A percentile compares a stretch with the other conserved stretches of the same genome.
Evolutionary conservation across 2,329 filamentous ascomycete species (phyloP).

Genomic region (Pseudocercospora crystallina): DNA sequence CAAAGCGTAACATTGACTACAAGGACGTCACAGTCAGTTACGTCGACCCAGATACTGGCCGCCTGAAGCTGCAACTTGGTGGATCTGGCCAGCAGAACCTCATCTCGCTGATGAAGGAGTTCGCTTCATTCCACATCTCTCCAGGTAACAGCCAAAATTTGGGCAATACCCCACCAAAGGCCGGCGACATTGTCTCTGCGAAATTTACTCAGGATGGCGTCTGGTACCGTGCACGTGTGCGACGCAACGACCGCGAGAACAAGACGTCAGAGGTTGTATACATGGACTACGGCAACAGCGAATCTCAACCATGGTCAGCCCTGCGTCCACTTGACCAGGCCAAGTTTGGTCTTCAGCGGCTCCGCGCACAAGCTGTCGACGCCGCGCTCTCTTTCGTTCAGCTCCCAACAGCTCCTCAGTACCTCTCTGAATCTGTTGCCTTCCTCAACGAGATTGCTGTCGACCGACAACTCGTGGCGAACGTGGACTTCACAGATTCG

Average conservation of each 20-base stretch:
- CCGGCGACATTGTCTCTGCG: constrained; percentile 86
- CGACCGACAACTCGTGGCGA: constrained; percentile 74
- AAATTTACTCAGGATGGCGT: constrained; percentile 85
- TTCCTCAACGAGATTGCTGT: constrained; percentile 75
- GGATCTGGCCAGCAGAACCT: constrained; percentile 82
- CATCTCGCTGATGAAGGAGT: constrained; percentile 84
- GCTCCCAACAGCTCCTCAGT: constrained; percentile 78
- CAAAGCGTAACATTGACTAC: constrained; percentile 77
- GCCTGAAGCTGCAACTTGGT: constrained; percentile 87
- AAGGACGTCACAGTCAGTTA: constrained; percentile 91
- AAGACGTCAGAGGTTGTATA: constrained; percentile 90
- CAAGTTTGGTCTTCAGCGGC: constrained; percentile 76
- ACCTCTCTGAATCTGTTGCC: constrained; percentile 74
- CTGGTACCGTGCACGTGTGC: constrained; percentile 91
- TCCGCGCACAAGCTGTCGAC: constrained; percentile 84
- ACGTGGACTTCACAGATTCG: constrained; percentile 78
- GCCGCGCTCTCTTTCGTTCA: constrained; percentile 86
- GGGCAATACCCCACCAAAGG: constrained; percentile 75
- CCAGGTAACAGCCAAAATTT: constrained; percentile 70
- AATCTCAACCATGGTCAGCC: constrained; percentile 79
- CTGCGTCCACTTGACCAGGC: constrained; percentile 77
- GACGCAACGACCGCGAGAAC: constrained; percentile 86
- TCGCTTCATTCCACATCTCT: constrained; percentile 87
- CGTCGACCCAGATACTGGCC: constrained; percentile 72
- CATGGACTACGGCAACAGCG: constrained; percentile 94